Base-by-base conservation (phyloP, 1,284 basidiomycete genomes). In the Abortiporus biennis region DNA sequence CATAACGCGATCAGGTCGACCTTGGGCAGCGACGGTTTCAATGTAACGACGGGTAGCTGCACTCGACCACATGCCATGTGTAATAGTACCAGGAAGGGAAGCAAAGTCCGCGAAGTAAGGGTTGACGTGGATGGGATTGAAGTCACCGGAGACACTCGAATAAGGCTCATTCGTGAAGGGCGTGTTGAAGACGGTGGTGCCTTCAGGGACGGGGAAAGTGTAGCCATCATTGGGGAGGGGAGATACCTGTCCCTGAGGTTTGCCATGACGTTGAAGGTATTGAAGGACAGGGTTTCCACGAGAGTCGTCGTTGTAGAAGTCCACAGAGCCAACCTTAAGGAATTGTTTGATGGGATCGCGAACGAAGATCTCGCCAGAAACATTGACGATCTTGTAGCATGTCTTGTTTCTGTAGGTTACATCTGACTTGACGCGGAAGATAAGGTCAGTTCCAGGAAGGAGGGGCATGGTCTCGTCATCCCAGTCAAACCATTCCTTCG, bases 401-500 rank as follows among this genome's bases (percentile, higher is more conserved):
- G 78, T 75, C 70, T 89, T 92, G 72, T 95, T 89, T 68, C 92
- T 91, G 81, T 90, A 98, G 20, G 82, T 80, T 41, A 92, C 80
- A 58, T 89, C 80, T 13, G 89, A 92, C 55, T 82, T 78, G 51
- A 89, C 74, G 49, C 88, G 85, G 88, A 99, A 96, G 52, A 93
- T 80, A 41, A 99, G 81, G 2, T 77, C 78, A 33, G 86, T 86
- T 32, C 92, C 92, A 9, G 87, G 78, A 44, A 79, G 68, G 32
- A 93, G 80, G 30, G 90, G 83, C 47, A 80, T 77, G 6, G 81
- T 71, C 42, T 89, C 83, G 57, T 95, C 83, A 44, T 88, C 82
- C 95, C 94, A 98, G 45, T 87, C 82, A 65, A 99, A 95, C 95
- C 96, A 99, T 61, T 95, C 89, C 74, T 99, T 99, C 46, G 91